Evolutionary conservation across 371 early-diverging fungal genomes (phyloP).

Genomic region (Blastocladiella emersonii): DNA sequence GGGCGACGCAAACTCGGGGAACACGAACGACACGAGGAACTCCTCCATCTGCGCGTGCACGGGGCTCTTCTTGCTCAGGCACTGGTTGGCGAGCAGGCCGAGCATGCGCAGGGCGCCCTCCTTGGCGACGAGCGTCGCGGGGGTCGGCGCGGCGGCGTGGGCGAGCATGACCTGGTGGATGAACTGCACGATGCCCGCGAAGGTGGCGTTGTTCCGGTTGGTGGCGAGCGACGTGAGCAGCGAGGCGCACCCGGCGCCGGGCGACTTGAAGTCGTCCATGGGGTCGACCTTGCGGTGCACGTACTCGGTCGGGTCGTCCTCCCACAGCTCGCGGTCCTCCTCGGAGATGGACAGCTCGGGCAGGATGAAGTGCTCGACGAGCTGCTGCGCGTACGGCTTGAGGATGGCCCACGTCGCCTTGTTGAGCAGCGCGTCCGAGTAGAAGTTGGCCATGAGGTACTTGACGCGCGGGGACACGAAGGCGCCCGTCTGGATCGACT

Average conservation of each 20-base stretch:
- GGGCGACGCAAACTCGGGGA: constrained; percentile 70
- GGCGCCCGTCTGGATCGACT: constrained; percentile 40
- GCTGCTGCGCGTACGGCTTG: constrained; percentile 57
- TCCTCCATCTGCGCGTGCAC: constrained; percentile 49
- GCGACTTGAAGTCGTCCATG: constrained; percentile 59
- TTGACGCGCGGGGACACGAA: constrained; percentile 22
- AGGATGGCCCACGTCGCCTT: constrained; percentile 75
- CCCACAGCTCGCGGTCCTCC: constrained; percentile 77
- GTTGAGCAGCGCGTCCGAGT: constrained; percentile 50
- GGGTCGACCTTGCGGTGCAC: constrained; percentile 67
- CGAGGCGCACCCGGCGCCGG: constrained; percentile 45
- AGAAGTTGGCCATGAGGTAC: constrained; percentile 11
- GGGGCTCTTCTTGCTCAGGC: constrained; percentile 48
- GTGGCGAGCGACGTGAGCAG: constrained; percentile 58
- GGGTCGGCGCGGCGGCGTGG: constrained; percentile 14
- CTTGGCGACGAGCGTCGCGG: constrained; percentile 35
- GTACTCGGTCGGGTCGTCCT: constrained; percentile 78
- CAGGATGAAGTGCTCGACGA: constrained; percentile 71
- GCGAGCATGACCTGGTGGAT: constrained; percentile 48
- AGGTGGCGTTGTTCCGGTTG: constrained; percentile 58
- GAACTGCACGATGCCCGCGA: constrained; percentile 56
- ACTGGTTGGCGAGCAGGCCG: constrained; percentile 39
- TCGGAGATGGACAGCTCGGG: constrained; percentile 70
- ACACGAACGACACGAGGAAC: constrained; percentile 65
- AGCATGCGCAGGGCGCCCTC: constrained; percentile 82